Percentiles rank a stretch among this genome's conserved stretches.
phyloP scores from a whole-genome alignment of 2,329 filamentous ascomycete genomes.

The Teratosphaeria zuluensis region DNA sequence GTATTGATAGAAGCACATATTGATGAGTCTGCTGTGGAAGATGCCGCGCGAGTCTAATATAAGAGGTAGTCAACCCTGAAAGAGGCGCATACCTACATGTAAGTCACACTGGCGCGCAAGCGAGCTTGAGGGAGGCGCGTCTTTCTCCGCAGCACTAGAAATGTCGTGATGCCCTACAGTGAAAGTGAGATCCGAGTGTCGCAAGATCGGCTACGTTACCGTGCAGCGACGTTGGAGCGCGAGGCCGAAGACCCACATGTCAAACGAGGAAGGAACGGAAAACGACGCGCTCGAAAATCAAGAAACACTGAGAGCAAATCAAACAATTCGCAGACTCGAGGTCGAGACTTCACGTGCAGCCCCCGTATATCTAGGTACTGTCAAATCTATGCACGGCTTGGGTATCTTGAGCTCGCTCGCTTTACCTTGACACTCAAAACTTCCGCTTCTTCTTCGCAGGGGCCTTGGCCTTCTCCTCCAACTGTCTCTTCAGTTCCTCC shows the following conservation, averaged over 20 bases:
- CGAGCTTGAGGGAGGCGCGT: background rate
- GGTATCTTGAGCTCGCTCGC: background rate
- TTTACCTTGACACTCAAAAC: conserved; percentile 32
- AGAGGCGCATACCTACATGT: background rate
- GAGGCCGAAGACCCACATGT: background rate
- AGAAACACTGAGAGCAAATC: background rate
- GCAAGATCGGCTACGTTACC: background rate
- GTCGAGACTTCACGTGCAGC: background rate
- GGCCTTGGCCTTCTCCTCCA: conserved; percentile 43
- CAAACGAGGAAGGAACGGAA: background rate
- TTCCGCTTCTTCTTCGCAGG: conserved; percentile 48
- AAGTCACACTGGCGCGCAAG: background rate
- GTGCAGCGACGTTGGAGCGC: background rate
- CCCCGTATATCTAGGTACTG: background rate
- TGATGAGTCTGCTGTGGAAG: background rate
- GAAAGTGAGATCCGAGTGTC: background rate
- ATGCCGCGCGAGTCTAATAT: background rate
- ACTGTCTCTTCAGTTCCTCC: conserved; percentile 45
- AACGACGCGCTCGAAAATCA: background rate
- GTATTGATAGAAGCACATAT: conserved; percentile 25
- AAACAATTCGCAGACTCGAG: background rate
- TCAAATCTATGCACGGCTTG: background rate
- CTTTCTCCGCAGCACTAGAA: background rate
- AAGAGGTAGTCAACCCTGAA: background rate
- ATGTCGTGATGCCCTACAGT: background rate